Evolutionary conservation across 352 stramenopile species (phyloP).

Genomic region (Elongisporangium undulatum): DNA sequence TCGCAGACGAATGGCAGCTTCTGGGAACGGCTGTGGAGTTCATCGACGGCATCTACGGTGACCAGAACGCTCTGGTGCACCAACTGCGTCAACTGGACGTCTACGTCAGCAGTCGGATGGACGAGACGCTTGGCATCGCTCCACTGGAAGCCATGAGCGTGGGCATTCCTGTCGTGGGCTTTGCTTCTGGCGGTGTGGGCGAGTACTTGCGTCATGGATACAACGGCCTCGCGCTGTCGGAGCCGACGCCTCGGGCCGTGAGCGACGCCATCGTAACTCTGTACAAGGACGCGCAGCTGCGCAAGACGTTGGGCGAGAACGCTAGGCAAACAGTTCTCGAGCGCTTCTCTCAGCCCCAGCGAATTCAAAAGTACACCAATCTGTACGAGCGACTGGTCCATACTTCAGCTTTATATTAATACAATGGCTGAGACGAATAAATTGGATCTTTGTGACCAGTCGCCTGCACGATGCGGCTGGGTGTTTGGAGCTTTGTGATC

Average conservation of each 20-base stretch:
- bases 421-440: too few relatives aligned
- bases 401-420: too few relatives aligned
- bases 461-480: too few relatives aligned
- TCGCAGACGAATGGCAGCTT: conserved; percentile 28
- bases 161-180: conserved; percentile 43
- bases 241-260: conserved; percentile 26
- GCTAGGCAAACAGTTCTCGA: conserved; percentile 29
- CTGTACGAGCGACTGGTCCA: conserved; percentile 52
- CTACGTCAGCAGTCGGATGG: conserved; percentile 34
- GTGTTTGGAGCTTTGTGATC: too few relatives aligned
- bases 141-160: conserved; percentile 56
- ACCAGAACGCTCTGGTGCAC: conserved; percentile 23
- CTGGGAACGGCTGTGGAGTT: conserved; percentile 27
- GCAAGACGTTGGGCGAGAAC: conserved; percentile 20
- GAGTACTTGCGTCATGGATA: conserved; percentile 41
- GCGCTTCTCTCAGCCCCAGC: conserved; percentile 21
- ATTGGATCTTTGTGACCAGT: too few relatives aligned
- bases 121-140: conserved; percentile 47
- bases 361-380: conserved; percentile 23
- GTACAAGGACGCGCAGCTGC: conserved; percentile 12
- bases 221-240: conserved; percentile 35
- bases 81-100: conserved; percentile 34
- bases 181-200: conserved; percentile 28
- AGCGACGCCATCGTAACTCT: conserved; percentile 20
- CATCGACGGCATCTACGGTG: conserved; percentile 37